A percentile compares a stretch with the other conserved stretches of the same genome.
phyloP scores from a whole-genome alignment of 805 yeast genomes.

The Yamadazyma scolyti region DNA sequence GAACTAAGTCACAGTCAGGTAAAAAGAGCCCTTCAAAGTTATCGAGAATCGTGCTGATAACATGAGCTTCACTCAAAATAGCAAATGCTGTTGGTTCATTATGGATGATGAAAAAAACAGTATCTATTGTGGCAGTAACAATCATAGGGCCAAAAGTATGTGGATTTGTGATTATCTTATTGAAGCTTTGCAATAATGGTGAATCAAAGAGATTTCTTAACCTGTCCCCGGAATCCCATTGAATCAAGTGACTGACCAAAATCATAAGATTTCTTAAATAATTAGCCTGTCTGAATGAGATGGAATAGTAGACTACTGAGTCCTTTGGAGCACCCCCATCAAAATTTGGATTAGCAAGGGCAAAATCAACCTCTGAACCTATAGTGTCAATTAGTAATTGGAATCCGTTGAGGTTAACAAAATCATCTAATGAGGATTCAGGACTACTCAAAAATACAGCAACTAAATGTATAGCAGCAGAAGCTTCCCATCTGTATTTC shows the following conservation, averaged over 20 bases:
- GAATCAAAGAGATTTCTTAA: conserved; percentile 85
- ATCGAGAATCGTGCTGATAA: conserved; percentile 61
- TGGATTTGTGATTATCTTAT: conserved; percentile 54
- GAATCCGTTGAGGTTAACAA: conserved; percentile 68
- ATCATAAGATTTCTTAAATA: conserved; percentile 49
- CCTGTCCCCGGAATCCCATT: conserved; percentile 77
- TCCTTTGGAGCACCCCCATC: conserved; percentile 57
- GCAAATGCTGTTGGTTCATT: conserved; percentile 88
- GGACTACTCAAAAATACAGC: conserved; percentile 42
- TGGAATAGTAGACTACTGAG: conserved; percentile 46
- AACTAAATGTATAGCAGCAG: conserved; percentile 61
- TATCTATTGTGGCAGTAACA: conserved; percentile 56
- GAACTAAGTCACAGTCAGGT: conserved; percentile 54
- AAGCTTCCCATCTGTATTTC: conserved; percentile 50
- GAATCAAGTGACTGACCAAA: conserved; percentile 59
- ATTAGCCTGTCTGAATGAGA: conserved; percentile 58
- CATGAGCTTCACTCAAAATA: conserved; percentile 72
- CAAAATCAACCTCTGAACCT: conserved; percentile 61
- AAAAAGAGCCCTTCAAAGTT: conserved; percentile 54
- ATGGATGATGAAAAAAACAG: conserved; percentile 69
- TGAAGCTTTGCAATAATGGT: conserved; percentile 61
- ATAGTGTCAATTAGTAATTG: conserved; percentile 55
- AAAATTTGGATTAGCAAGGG: conserved; percentile 52
- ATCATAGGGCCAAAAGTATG: conserved; percentile 64
- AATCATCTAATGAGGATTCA: conserved; percentile 54